These are phyloP conservation scores for Coemansia reversa DNA, from an alignment of 192 early-diverging fungal species.

Conservation along the genomic window DNA sequence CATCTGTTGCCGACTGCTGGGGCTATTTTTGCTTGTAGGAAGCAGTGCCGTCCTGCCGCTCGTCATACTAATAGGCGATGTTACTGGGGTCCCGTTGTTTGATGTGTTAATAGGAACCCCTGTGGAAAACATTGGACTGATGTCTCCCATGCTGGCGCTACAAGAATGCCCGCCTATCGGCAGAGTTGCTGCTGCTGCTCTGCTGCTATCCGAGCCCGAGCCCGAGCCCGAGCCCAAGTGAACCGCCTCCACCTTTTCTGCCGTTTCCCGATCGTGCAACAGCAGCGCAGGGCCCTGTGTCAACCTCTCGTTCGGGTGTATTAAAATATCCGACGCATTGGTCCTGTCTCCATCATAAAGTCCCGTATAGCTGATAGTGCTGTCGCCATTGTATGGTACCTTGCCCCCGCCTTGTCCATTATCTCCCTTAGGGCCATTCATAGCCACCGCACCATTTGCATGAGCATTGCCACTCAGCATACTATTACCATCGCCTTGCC, in stretches of 20 bases:
- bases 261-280: not conserved
- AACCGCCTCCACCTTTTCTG: not conserved
- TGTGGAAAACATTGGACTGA: not conserved
- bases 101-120: not conserved
- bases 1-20: constrained; percentile 12
- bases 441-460: not conserved
- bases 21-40: not conserved
- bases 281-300: not conserved
- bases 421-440: not conserved
- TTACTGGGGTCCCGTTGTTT: constrained; percentile 8
- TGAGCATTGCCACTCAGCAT: not conserved
- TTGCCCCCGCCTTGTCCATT: not conserved
- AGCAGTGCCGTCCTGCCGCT: constrained; percentile 17
- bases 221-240: constrained; percentile 10
- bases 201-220: constrained; percentile 14
- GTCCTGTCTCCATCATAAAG: not conserved
- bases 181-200: constrained; percentile 13
- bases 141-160: not conserved
- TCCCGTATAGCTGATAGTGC: not conserved
- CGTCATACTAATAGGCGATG: constrained; percentile 31
- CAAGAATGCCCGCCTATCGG: not conserved
- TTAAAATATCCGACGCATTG: not conserved
- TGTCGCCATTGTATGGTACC: not conserved
- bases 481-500: constrained; percentile 15
- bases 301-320: not conserved